Evolutionary conservation across 148 eudicot species (phyloP).

Genomic region (Persicaria tinctoria): DNA sequence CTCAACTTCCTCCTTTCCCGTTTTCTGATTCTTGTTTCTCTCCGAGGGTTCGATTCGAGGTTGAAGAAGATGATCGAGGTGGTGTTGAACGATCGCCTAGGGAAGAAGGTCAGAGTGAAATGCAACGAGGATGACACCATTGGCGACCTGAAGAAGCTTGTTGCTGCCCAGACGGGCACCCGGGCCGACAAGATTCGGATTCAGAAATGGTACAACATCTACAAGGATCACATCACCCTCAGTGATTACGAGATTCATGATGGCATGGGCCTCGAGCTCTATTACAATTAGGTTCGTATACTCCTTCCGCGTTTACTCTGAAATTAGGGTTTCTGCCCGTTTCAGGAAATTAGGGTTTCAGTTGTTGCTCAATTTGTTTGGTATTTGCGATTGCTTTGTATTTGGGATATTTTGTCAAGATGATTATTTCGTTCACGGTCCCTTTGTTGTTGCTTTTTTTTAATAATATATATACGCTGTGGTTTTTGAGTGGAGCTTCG

Average conservation of each 20-base stretch:
- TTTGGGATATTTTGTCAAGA: too few species aligned
- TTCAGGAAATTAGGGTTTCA: background rate
- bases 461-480: too few species aligned
- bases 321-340: background rate
- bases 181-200: conserved; percentile 85
- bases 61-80: conserved; percentile 58
- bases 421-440: too few species aligned
- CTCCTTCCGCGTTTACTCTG: background rate
- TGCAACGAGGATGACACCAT: conserved; percentile 96
- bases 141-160: conserved; percentile 88
- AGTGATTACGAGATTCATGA: conserved; percentile 88
- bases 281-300: conserved; percentile 51
- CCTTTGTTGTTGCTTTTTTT: too few species aligned
- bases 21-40: background rate
- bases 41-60: conserved; percentile 3
- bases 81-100: conserved; percentile 60
- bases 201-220: conserved; percentile 89
- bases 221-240: conserved; percentile 92
- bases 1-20: background rate
- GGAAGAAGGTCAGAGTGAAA: conserved; percentile 86
- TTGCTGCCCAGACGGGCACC: conserved; percentile 90
- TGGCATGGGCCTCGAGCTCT: conserved; percentile 98
- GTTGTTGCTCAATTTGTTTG: too few species aligned
- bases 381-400: too few species aligned
- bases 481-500: too few species aligned